Conservation (phyloP, 2,329 filamentous ascomycete genomes). For the Cercospora sp. region DNA sequence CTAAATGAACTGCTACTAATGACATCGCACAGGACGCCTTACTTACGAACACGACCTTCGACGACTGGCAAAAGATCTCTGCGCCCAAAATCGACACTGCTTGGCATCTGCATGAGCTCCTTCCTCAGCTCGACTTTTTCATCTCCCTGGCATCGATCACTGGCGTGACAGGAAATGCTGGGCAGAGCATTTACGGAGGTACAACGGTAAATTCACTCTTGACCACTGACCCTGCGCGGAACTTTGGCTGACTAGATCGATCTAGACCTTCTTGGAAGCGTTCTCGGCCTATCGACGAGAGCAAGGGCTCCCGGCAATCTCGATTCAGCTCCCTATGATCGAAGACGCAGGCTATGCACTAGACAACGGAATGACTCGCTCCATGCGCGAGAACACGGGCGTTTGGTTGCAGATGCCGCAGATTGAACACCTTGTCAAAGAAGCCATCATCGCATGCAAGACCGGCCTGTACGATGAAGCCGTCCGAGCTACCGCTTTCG, state of each 20-base stretch:
- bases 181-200: conserved; percentile 59
- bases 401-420: neutral
- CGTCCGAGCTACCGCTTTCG: neutral
- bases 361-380: neutral
- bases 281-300: conserved; percentile 42
- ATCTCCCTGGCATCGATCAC: conserved; percentile 48
- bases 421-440: neutral
- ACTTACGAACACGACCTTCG: conserved; percentile 2
- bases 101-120: conserved; percentile 33
- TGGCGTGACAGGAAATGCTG: conserved; percentile 57
- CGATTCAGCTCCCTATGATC: conserved; percentile 57
- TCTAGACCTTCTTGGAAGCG: conserved; percentile 20
- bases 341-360: conserved; percentile 44
- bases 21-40: conserved; percentile 9
- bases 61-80: conserved; percentile 17
- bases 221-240: neutral
- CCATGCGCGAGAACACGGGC: neutral
- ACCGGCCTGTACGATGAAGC: neutral
- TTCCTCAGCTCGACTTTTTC: conserved; percentile 35
- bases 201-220: neutral
- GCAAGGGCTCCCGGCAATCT: conserved; percentile 47
- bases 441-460: neutral
- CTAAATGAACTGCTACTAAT: neutral
- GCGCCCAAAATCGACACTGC: conserved; percentile 35
- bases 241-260: neutral